Evolutionary conservation across 2,329 filamentous ascomycete genomes (phyloP).

Genomic region (Chaetomiaceae sp.): DNA sequence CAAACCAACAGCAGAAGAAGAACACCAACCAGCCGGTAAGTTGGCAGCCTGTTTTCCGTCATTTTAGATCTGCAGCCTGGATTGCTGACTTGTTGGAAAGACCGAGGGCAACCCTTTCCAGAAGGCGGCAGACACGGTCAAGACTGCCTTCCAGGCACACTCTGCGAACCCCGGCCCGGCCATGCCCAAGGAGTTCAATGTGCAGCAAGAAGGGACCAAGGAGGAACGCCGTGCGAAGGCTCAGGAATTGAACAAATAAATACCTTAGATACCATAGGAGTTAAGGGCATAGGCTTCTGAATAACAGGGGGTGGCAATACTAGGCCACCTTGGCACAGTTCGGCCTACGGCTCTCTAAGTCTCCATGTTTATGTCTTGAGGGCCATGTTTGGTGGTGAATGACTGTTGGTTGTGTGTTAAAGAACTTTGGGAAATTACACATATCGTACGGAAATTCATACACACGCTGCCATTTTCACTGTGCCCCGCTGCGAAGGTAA

Average conservation of each 20-base stretch:
- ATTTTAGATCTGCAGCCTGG: neutral
- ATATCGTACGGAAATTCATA: no score
- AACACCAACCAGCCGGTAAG: slow-evolving; percentile 25
- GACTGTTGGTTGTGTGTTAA: no score
- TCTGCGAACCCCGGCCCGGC: slow-evolving; percentile 55
- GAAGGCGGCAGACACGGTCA: slow-evolving; percentile 34
- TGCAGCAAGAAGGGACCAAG: slow-evolving; percentile 56
- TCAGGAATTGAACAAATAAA: slow-evolving; percentile 58
- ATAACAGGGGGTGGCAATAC: no score
- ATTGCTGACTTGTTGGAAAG: slow-evolving; percentile 18
- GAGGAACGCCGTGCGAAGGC: slow-evolving; percentile 64
- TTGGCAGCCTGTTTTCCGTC: neutral
- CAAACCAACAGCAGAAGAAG: slow-evolving; percentile 22
- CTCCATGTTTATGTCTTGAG: no score
- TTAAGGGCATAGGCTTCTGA: no score
- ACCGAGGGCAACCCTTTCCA: slow-evolving; percentile 32
- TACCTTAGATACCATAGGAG: no score
- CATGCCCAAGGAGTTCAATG: slow-evolving; percentile 48
- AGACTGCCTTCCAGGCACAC: slow-evolving; percentile 47
- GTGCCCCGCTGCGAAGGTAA: no score
- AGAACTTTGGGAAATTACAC: no score
- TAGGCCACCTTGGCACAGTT: no score
- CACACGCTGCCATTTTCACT: no score
- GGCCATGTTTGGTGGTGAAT: no score
- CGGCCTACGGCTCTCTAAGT: no score